Evolutionary conservation across 768 basidiomycete species (phyloP).

Genomic region (Boletus vermiculosoides): DNA sequence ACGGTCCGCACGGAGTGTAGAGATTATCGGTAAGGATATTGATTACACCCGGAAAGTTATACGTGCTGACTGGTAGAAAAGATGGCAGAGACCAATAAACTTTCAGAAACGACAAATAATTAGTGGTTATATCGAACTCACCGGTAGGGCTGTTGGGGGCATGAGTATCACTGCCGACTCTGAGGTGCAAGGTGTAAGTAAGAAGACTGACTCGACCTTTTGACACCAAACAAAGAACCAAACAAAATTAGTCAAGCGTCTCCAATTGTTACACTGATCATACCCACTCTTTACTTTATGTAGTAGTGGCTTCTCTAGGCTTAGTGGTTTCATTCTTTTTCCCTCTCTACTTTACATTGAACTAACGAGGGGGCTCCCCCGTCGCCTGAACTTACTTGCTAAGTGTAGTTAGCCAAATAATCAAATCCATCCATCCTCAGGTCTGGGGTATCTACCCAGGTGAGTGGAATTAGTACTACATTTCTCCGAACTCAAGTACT

Average conservation of each 20-base stretch:
- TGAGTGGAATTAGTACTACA: too few relatives aligned
- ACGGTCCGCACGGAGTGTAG: neutral
- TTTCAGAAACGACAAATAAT: neutral
- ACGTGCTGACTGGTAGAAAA: neutral
- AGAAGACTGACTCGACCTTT: neutral
- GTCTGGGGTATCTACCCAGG: too few relatives aligned
- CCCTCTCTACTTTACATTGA: too few relatives aligned
- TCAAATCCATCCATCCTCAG: too few relatives aligned
- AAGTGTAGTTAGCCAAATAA: too few relatives aligned
- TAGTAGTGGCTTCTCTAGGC: too few relatives aligned
- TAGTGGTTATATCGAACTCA: neutral
- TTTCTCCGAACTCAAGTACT: neutral
- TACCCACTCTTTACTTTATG: too few relatives aligned
- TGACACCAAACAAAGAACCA: constrained; percentile 10
- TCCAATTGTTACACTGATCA: neutral
- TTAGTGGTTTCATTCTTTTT: too few relatives aligned
- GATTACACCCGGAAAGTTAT: neutral
- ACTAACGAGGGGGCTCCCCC: too few relatives aligned
- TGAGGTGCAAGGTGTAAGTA: neutral
- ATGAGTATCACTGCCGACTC: neutral
- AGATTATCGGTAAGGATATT: constrained; percentile 4
- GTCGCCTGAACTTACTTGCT: too few relatives aligned
- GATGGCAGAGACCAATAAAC: neutral
- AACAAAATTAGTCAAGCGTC: constrained; percentile 7
- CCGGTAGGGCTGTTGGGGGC: neutral